Conservation (phyloP, 495 filamentous ascomycete species). For the Immersiella caudata region DNA sequence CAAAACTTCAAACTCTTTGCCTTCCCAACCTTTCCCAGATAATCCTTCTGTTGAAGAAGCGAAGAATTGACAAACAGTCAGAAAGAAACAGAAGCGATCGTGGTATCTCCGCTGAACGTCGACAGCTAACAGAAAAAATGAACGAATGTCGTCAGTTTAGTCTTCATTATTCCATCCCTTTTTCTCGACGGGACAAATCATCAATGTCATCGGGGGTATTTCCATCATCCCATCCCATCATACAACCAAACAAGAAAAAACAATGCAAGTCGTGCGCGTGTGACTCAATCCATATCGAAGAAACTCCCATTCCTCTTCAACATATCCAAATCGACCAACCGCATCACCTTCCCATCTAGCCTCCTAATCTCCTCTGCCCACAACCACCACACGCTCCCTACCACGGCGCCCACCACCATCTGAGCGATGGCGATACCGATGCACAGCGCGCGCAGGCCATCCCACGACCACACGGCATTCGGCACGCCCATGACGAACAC, state of each 20-base stretch:
- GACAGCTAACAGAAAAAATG: not conserved
- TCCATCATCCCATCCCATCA: constrained; percentile 9
- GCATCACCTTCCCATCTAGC: constrained; percentile 48
- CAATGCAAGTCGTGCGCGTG: not conserved
- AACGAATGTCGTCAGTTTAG: not conserved
- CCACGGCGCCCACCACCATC: constrained; percentile 33
- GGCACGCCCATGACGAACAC: constrained; percentile 46
- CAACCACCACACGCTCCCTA: constrained; percentile 42
- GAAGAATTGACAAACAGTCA: not conserved
- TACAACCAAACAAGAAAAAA: not conserved
- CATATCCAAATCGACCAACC: constrained; percentile 43
- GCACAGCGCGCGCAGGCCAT: constrained; percentile 39
- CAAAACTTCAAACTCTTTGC: not conserved
- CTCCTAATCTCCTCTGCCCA: constrained; percentile 40
- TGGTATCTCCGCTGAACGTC: constrained; percentile 8
- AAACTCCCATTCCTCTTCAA: constrained; percentile 46
- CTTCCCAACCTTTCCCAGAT: not conserved
- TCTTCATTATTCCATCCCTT: not conserved
- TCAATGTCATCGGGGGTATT: not conserved
- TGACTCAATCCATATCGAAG: constrained; percentile 47
- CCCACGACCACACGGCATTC: constrained; percentile 35
- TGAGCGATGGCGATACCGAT: constrained; percentile 42
- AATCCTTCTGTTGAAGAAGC: not conserved
- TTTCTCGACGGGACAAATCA: too few species aligned
- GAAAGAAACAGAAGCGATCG: constrained; percentile 7